These are phyloP conservation scores for Triticum aestivum DNA, from an alignment of 176 grass and related monocot species.

Conservation along the genomic window DNA sequence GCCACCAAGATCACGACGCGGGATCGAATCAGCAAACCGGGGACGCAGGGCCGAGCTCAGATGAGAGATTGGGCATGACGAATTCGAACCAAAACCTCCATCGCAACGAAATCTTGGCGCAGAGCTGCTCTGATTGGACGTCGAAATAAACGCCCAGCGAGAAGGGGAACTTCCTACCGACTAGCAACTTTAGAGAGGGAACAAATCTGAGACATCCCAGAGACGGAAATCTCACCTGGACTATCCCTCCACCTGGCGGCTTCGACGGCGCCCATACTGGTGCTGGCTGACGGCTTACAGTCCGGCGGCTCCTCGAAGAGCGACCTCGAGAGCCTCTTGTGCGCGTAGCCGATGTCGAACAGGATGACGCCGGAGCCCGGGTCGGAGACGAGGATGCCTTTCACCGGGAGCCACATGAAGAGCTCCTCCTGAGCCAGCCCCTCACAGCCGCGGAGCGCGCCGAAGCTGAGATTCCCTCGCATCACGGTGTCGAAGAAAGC, in stretches of 20 bases:
- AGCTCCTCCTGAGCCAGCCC: slow-evolving; percentile 88
- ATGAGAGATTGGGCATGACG: not conserved
- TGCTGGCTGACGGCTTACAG: slow-evolving; percentile 44
- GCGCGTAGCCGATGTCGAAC: slow-evolving; percentile 86
- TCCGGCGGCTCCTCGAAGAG: slow-evolving; percentile 91
- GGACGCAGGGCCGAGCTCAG: not conserved
- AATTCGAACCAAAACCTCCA: not conserved
- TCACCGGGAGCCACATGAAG: slow-evolving; percentile 93
- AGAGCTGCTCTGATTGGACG: slow-evolving; percentile 28
- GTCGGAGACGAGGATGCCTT: slow-evolving; percentile 74
- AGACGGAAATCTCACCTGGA: slow-evolving; percentile 54
- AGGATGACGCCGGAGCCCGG: slow-evolving; percentile 65
- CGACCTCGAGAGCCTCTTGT: slow-evolving; percentile 78
- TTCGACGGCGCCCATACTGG: not conserved
- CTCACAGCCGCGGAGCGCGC: slow-evolving; percentile 62
- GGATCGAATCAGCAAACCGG: slow-evolving; percentile 3
- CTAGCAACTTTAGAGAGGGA: slow-evolving; percentile 22
- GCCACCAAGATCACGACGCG: not conserved
- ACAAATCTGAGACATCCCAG: slow-evolving; percentile 35
- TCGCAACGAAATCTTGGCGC: not conserved
- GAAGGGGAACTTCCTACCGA: slow-evolving; percentile 35
- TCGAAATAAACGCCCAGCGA: slow-evolving; percentile 16
- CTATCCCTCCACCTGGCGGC: slow-evolving; percentile 31
- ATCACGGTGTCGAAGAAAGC: slow-evolving; percentile 72
- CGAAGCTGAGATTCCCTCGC: slow-evolving; percentile 81